These are phyloP conservation scores for Pleurotus tuber-regium DNA, from an alignment of 768 basidiomycete genomes.

Conservation along the genomic window DNA sequence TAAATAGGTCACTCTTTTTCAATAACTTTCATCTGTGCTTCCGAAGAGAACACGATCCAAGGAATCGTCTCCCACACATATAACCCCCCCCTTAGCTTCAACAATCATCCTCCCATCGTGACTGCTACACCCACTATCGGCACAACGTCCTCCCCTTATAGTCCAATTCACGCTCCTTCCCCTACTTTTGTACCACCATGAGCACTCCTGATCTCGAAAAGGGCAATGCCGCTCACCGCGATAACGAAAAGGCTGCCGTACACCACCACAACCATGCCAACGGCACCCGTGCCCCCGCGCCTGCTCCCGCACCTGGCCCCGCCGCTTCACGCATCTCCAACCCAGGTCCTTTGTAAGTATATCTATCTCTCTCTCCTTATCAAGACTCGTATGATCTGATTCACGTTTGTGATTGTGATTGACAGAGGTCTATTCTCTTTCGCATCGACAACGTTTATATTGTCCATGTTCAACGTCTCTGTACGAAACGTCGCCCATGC, in stretches of 20 bases:
- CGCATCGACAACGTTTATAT: constrained; percentile 78
- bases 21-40: no score
- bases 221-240: neutral
- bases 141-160: no score
- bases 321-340: neutral
- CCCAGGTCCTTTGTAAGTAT: neutral
- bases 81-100: no score
- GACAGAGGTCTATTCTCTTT: constrained; percentile 81
- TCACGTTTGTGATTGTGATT: neutral
- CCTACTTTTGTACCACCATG: no score
- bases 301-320: neutral
- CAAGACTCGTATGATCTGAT: no score
- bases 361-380: neutral
- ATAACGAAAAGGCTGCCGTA: neutral
- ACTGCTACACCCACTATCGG: no score
- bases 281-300: neutral
- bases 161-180: no score
- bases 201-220: neutral
- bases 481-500: constrained; percentile 52
- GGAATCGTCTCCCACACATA: no score
- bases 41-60: no score
- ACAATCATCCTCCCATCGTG: no score
- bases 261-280: neutral
- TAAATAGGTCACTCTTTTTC: no score
- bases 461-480: constrained; percentile 70